phyloP scores from a whole-genome alignment of 495 filamentous ascomycete species.

The Xylaria scruposa region DNA sequence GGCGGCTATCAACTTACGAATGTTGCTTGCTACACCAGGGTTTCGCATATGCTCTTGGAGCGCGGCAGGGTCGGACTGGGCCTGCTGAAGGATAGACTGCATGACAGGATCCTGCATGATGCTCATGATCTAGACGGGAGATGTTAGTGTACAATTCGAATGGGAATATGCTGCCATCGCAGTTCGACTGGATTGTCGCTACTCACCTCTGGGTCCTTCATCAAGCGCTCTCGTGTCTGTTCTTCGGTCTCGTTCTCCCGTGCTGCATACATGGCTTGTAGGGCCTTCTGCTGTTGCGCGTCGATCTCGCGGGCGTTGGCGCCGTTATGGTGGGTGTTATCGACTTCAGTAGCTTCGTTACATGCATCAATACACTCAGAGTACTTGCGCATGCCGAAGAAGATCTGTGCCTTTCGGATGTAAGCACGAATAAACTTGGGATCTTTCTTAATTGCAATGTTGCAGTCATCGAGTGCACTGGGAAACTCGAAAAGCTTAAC shows the following conservation, averaged over 20 bases:
- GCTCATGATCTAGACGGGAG: conserved; percentile 69
- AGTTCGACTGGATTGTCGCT: not conserved
- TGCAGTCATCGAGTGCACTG: conserved; percentile 89
- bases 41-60: conserved; percentile 98
- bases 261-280: conserved; percentile 85
- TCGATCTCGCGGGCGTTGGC: conserved; percentile 90
- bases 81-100: conserved; percentile 96
- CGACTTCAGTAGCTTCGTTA: conserved; percentile 77
- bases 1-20: conserved; percentile 90
- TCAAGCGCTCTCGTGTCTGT: conserved; percentile 90
- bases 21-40: conserved; percentile 77
- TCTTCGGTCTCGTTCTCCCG: conserved; percentile 95
- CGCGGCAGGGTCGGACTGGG: conserved; percentile 89
- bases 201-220: conserved; percentile 90
- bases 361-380: conserved; percentile 91
- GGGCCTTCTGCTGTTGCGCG: conserved; percentile 91
- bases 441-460: conserved; percentile 88
- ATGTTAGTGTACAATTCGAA: conserved; percentile 40
- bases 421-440: conserved; percentile 94
- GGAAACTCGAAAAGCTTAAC: conserved; percentile 97
- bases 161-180: not conserved
- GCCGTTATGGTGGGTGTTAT: conserved; percentile 67
- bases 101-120: conserved; percentile 96
- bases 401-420: conserved; percentile 91
- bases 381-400: conserved; percentile 96